phyloP scores from a whole-genome alignment of 2,329 filamentous ascomycete species.

The Pseudodiploospora longispora region DNA sequence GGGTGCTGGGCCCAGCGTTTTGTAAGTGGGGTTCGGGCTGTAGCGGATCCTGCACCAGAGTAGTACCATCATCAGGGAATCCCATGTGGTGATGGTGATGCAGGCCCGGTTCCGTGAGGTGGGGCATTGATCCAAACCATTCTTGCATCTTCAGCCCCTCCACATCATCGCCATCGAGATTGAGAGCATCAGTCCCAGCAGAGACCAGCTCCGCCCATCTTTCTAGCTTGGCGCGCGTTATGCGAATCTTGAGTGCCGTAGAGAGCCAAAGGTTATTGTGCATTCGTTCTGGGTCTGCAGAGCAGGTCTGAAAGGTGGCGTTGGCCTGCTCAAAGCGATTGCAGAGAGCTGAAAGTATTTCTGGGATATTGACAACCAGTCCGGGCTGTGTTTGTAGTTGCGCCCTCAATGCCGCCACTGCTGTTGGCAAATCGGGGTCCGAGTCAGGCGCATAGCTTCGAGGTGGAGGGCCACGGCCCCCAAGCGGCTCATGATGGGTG shows the following conservation, averaged over 20 bases:
- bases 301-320: constrained; percentile 22
- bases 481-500: constrained; percentile 8
- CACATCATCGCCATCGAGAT: constrained; percentile 8
- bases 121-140: neutral
- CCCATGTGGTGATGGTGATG: constrained; percentile 7
- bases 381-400: constrained; percentile 36
- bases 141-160: constrained; percentile 5
- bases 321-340: constrained; percentile 36
- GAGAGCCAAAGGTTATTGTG: constrained; percentile 42
- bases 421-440: constrained; percentile 31
- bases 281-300: constrained; percentile 23
- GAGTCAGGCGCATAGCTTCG: constrained; percentile 15
- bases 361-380: constrained; percentile 35
- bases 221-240: constrained; percentile 38
- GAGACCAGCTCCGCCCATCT: constrained; percentile 39
- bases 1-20: constrained; percentile 18
- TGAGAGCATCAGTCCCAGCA: constrained; percentile 21
- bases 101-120: neutral
- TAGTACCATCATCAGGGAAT: neutral
- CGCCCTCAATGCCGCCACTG: constrained; percentile 31
- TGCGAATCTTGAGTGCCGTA: constrained; percentile 37
- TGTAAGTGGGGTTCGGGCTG: neutral
- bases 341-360: constrained; percentile 33
- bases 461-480: too few species aligned
- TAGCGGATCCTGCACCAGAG: neutral